Base-by-base conservation (phyloP, 2,329 filamentous ascomycete genomes). In the Sclerotinia nivalis region DNA sequence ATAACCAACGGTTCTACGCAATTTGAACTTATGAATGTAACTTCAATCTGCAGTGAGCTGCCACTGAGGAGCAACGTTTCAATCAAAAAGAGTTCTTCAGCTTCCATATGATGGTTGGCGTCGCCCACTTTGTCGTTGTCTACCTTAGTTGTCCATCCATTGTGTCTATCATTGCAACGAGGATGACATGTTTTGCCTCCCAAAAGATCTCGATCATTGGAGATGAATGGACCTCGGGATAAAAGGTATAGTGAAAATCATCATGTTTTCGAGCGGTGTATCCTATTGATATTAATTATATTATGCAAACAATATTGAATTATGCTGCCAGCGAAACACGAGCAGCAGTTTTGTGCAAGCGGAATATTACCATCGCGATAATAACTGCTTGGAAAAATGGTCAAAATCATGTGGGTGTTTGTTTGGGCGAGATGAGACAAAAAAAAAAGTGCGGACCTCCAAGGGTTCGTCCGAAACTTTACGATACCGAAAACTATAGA, bases 51-150 rank as follows among this genome's bases (percentile, higher is more conserved):
- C 67, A 56, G 67, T 69, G 49, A 69, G 59, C 59, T 59, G 40
- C 66, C 18, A 47, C 49, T 15, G 31, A 45, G n/a, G 52, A 65
- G 67, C 59, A 69, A 69, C 67, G 59, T 69, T 69, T 65, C 67
- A 65, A 49, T 69, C 13, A 49, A 69, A 65, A 69, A 22, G 13
- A 40, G 49, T 31, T 65, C 67, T 40, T 69, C 67, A 69, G 67
- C 67, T 69, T 69, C 54, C 67, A 69, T 56, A 65, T 65, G 58
- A 65, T 54, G 67, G 49, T 31, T 65, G 67, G 59, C 59, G 67
- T 50, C 58, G 67, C 47, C 59, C 55, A 61, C 56, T 62, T 61
- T 43, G 43, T 68, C 66, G n/a, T 31, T n/a, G 56, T 59, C 22
- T 68, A 68, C 45, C 54, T 67, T 67, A 67, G 56, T 54, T 69